Percentiles rank a stretch among this genome's conserved stretches.
These are phyloP conservation scores for Euphorbia schlechtendalii DNA, from an alignment of 441 rosid genomes.

Conservation along the genomic window DNA sequence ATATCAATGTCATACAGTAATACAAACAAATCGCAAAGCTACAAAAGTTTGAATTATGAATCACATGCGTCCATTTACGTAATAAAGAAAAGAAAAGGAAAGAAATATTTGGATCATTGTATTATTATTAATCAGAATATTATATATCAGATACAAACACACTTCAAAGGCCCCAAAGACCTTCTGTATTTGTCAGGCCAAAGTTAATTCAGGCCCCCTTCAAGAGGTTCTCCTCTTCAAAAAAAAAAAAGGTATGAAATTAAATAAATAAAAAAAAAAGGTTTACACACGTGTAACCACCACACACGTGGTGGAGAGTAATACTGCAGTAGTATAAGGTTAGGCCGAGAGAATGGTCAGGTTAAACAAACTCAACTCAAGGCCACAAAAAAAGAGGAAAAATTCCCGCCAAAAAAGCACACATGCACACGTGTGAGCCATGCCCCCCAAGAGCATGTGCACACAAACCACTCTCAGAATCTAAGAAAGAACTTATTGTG, in stretches of 20 bases:
- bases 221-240: conserved; percentile 23
- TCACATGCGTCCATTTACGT: conserved; percentile 31
- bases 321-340: conserved; percentile 8
- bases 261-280: conserved; percentile 10
- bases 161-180: conserved; percentile 46
- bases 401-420: conserved; percentile 43
- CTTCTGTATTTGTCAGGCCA: conserved; percentile 31
- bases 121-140: no score
- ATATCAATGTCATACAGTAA: conserved; percentile 13
- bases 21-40: conserved; percentile 41
- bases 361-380: no score
- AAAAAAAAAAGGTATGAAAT: not conserved
- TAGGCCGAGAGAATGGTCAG: no score
- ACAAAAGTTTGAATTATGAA: conserved; percentile 36
- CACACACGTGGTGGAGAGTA: conserved; percentile 26
- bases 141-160: conserved; percentile 41
- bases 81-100: not conserved
- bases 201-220: conserved; percentile 18
- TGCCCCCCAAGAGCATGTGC: conserved; percentile 22
- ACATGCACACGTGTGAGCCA: conserved; percentile 34
- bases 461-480: conserved; percentile 28
- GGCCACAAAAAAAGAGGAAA: conserved; percentile 26
- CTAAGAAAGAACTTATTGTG: conserved; percentile 7
- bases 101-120: conserved; percentile 14
- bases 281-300: conserved; percentile 29